A percentile compares a stretch with the other conserved stretches of the same genome.
These are phyloP conservation scores for Jaapia argillacea DNA, from an alignment of 768 basidiomycete genomes.

Conservation along the genomic window DNA sequence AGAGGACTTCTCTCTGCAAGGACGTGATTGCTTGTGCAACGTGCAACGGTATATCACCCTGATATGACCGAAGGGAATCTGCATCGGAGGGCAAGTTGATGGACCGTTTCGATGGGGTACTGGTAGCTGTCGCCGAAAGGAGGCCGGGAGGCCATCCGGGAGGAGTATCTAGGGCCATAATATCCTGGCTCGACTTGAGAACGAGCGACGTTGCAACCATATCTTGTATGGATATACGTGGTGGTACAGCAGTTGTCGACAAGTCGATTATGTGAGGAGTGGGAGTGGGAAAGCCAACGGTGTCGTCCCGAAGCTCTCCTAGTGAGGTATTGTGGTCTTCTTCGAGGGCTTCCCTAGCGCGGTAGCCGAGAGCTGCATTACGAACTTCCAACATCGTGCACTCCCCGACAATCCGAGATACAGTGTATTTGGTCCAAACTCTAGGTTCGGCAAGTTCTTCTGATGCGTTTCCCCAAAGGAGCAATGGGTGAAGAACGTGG, in stretches of 20 bases:
- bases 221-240: slow-evolving; percentile 55
- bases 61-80: slow-evolving; percentile 2
- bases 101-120: slow-evolving; percentile 16
- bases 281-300: neutral
- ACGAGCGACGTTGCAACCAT: slow-evolving; percentile 67
- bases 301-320: neutral
- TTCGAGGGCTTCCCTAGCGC: neutral
- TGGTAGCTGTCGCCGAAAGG: slow-evolving; percentile 18
- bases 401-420: slow-evolving; percentile 55
- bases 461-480: slow-evolving; percentile 56
- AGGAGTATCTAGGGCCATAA: slow-evolving; percentile 45
- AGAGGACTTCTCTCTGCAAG: slow-evolving; percentile 65
- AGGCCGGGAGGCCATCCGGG: slow-evolving; percentile 43
- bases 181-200: slow-evolving; percentile 58
- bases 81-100: slow-evolving; percentile 13
- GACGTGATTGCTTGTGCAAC: slow-evolving; percentile 57
- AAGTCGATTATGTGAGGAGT: neutral
- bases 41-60: slow-evolving; percentile 29
- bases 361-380: slow-evolving; percentile 31
- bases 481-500: slow-evolving; percentile 63
- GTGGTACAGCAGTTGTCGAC: neutral
- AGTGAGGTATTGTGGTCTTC: neutral
- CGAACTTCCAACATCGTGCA: slow-evolving; percentile 58
- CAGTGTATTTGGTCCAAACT: slow-evolving; percentile 58
- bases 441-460: slow-evolving; percentile 54